These are phyloP conservation scores for Ogataea methanolica DNA, from an alignment of 805 yeast species.

Conservation along the genomic window DNA sequence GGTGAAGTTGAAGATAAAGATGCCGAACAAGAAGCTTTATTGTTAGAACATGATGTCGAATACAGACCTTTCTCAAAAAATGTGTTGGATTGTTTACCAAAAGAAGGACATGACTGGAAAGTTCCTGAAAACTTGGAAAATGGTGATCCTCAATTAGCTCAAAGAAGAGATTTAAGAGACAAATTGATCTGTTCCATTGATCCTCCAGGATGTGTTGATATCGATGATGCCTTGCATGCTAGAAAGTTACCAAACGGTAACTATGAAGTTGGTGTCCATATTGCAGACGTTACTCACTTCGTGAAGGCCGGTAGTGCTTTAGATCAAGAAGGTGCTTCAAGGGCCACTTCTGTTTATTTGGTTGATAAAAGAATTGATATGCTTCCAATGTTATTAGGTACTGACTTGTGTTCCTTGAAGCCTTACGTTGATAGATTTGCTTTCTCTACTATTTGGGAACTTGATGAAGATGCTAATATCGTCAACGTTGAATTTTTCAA, in stretches of 20 bases:
- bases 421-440: constrained; percentile 96
- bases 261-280: constrained; percentile 96
- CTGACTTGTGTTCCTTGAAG: constrained; percentile 90
- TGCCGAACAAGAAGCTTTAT: constrained; percentile 93
- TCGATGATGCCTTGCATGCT: constrained; percentile 97
- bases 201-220: constrained; percentile 98
- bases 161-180: constrained; percentile 83
- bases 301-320: constrained; percentile 89
- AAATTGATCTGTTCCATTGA: constrained; percentile 91
- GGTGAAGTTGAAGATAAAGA: constrained; percentile 89
- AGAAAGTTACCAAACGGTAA: constrained; percentile 81
- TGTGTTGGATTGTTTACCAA: constrained; percentile 87
- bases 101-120: constrained; percentile 90
- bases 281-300: constrained; percentile 97
- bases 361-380: constrained; percentile 98
- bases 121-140: constrained; percentile 65
- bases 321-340: constrained; percentile 92
- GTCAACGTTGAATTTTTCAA: constrained; percentile 75
- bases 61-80: constrained; percentile 92
- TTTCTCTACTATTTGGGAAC: constrained; percentile 93
- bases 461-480: constrained; percentile 81
- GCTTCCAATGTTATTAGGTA: constrained; percentile 93
- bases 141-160: constrained; percentile 50
- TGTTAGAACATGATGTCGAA: constrained; percentile 94
- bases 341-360: constrained; percentile 95